These are phyloP conservation scores for Vitellaria paradoxa DNA, from an alignment of 179 eudicot species.

Conservation along the genomic window DNA sequence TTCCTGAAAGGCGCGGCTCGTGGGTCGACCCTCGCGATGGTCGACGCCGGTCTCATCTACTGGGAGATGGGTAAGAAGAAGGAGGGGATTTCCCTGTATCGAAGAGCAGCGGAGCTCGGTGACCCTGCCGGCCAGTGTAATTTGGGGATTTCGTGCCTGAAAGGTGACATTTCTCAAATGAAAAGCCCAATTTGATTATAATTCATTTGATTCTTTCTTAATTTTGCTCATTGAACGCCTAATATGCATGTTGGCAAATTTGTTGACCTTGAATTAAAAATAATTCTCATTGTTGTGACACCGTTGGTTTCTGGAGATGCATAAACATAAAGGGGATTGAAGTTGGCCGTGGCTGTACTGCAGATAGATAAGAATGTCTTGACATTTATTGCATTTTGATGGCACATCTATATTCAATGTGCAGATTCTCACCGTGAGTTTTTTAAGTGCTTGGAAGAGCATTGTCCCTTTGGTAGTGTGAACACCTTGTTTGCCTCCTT, in stretches of 20 bases:
- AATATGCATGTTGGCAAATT: background rate
- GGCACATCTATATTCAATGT: no score
- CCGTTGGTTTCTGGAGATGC: background rate
- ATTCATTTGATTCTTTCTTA: background rate
- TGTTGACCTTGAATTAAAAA: background rate
- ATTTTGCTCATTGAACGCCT: background rate
- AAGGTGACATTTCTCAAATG: slow-evolving; percentile 29
- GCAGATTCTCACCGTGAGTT: no score
- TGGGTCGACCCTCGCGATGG: slow-evolving; percentile 88
- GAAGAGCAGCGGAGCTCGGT: slow-evolving; percentile 74
- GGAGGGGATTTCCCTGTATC: slow-evolving; percentile 54
- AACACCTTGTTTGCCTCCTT: no score
- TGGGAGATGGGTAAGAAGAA: slow-evolving; percentile 85
- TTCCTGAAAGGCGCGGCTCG: slow-evolving; percentile 81
- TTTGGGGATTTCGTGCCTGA: slow-evolving; percentile 75
- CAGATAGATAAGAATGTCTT: no score
- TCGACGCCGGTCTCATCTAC: slow-evolving; percentile 81
- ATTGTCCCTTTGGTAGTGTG: no score
- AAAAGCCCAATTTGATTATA: background rate
- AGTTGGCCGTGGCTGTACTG: no score
- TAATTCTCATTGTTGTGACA: background rate
- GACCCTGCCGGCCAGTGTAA: slow-evolving; percentile 82
- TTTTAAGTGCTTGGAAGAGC: no score
- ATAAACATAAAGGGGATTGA: no score
- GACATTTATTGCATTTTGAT: no score